Evolutionary conservation across 768 basidiomycete genomes (phyloP).

Genomic region (Jaapia argillacea): DNA sequence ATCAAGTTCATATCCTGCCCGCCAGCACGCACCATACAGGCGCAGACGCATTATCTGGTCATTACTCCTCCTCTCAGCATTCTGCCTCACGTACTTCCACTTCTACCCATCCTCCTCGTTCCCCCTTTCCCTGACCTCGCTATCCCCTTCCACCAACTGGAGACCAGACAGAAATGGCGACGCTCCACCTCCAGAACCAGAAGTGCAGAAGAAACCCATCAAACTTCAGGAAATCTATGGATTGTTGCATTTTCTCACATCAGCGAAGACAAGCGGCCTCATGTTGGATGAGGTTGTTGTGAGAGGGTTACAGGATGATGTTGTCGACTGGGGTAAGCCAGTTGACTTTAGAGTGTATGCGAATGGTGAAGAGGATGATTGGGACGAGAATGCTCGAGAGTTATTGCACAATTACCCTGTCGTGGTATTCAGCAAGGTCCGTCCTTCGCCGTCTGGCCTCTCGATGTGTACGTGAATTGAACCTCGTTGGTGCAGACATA

Average conservation of each 20-base stretch:
- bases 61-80: conserved; percentile 22
- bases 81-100: conserved; percentile 29
- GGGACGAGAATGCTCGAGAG: conserved; percentile 29
- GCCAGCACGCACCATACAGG: no score
- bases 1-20: no score
- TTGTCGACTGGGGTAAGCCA: conserved; percentile 36
- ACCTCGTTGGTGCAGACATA: conserved; percentile 40
- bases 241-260: conserved; percentile 50
- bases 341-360: conserved; percentile 48
- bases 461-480: background rate
- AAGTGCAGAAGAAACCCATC: conserved; percentile 20
- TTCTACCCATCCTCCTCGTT: conserved; percentile 30
- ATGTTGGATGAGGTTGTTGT: conserved; percentile 7
- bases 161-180: conserved; percentile 15
- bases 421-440: conserved; percentile 75
- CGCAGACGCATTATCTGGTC: conserved; percentile 37
- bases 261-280: background rate
- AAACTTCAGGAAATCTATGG: conserved; percentile 57
- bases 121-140: conserved; percentile 22
- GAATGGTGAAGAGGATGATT: conserved; percentile 30
- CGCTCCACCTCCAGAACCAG: conserved; percentile 25
- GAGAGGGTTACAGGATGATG: conserved; percentile 16
- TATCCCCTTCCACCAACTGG: conserved; percentile 24
- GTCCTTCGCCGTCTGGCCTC: conserved; percentile 9
- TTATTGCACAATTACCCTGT: conserved; percentile 48